These are phyloP conservation scores for Hirschioporus abietinus DNA, from an alignment of 768 basidiomycete species.

Conservation along the genomic window DNA sequence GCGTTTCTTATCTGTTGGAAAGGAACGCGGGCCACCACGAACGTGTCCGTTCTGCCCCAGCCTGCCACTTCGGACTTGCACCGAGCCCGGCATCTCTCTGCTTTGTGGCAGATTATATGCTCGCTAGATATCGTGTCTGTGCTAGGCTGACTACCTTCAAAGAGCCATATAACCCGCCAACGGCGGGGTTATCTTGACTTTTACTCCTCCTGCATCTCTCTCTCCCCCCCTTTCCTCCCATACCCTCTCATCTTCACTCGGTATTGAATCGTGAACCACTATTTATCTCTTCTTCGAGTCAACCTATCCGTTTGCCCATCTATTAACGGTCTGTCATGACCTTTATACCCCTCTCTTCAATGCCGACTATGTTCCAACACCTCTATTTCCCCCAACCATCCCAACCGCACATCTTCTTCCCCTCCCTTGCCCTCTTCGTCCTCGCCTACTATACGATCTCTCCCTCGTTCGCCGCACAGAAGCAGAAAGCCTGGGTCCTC, in stretches of 20 bases:
- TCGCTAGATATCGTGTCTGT: too few species aligned
- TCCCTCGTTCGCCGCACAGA: slow-evolving; percentile 26
- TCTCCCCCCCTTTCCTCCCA: not conserved
- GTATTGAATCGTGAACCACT: too few species aligned
- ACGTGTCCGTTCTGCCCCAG: not conserved
- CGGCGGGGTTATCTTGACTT: not conserved
- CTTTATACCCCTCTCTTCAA: not conserved
- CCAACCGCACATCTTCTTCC: slow-evolving; percentile 14
- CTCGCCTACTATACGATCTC: slow-evolving; percentile 27
- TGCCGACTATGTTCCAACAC: not conserved
- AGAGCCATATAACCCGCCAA: too few species aligned
- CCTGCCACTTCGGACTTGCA: not conserved
- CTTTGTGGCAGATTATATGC: too few species aligned
- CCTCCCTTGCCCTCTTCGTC: slow-evolving; percentile 16
- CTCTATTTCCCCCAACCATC: not conserved
- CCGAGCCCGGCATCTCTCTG: not conserved
- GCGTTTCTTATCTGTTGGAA: too few species aligned
- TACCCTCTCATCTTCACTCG: too few species aligned
- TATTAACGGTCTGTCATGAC: not conserved
- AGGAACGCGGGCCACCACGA: not conserved
- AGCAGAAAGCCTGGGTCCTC: slow-evolving; percentile 45
- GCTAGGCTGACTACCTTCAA: too few species aligned
- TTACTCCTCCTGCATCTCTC: not conserved
- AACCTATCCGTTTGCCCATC: not conserved
- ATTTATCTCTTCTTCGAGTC: too few species aligned